phyloP scores from a whole-genome alignment of 106 monocot genomes.

The Gastrodia elata region DNA sequence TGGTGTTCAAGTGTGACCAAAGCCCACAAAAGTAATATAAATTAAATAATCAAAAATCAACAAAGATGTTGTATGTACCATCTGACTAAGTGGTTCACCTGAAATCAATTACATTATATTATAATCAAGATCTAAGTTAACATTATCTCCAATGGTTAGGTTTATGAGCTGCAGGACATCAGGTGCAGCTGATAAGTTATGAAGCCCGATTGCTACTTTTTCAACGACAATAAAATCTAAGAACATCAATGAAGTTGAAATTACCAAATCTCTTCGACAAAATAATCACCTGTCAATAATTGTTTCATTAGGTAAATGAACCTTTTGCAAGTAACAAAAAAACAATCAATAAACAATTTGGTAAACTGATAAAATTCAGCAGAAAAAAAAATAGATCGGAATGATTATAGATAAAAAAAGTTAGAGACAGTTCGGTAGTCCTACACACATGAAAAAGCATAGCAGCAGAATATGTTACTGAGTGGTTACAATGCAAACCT shows the following conservation, averaged over 20 bases:
- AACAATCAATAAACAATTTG: neutral
- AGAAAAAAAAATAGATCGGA: neutral
- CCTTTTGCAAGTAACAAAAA: neutral
- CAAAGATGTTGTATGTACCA: too few species aligned
- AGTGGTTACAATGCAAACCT: constrained; percentile 12
- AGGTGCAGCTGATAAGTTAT: too few species aligned
- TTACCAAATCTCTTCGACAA: neutral
- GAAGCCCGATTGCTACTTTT: too few species aligned
- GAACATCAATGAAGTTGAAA: neutral
- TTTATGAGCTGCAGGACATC: too few species aligned
- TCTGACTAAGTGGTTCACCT: too few species aligned
- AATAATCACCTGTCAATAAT: neutral
- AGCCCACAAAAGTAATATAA: too few species aligned
- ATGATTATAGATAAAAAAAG: neutral
- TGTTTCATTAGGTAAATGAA: neutral
- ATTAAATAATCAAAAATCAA: too few species aligned
- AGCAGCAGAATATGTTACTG: neutral
- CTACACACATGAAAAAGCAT: neutral
- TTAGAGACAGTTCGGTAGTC: neutral
- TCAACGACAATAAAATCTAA: neutral
- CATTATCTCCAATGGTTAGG: too few species aligned
- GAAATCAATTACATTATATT: too few species aligned
- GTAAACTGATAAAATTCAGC: neutral
- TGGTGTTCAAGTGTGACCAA: too few species aligned
- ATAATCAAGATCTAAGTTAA: too few species aligned